phyloP scores from a whole-genome alignment of 2,329 filamentous ascomycete species.

The Fusarium sp. region DNA sequence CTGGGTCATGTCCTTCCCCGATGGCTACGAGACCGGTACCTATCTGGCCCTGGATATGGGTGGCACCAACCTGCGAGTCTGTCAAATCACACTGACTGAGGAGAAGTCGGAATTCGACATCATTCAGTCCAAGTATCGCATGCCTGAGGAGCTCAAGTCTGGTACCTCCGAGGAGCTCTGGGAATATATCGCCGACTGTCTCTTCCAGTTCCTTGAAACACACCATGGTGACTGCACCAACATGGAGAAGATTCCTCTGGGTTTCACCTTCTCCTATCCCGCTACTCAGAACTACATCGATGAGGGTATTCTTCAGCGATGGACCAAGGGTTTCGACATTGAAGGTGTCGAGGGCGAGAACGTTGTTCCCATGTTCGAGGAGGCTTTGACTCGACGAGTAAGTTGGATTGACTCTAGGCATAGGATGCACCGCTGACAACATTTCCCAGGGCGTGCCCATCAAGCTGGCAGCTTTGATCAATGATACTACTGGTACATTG shows the following conservation, averaged over 20 bases:
- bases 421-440: conserved; percentile 16
- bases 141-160: conserved; percentile 93
- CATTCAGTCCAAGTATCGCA: conserved; percentile 94
- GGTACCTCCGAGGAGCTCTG: conserved; percentile 87
- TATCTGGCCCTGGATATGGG: conserved; percentile 95
- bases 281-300: conserved; percentile 94
- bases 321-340: conserved; percentile 99
- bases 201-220: conserved; percentile 89
- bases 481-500: conserved; percentile 96
- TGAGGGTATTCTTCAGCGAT: conserved; percentile 90
- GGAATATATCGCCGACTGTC: conserved; percentile 94
- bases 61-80: conserved; percentile 94
- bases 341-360: conserved; percentile 90
- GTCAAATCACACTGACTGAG: conserved; percentile 89
- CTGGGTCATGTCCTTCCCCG: conserved; percentile 92
- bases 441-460: conserved; percentile 82
- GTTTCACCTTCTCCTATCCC: conserved; percentile 97
- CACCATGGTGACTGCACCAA: conserved; percentile 78
- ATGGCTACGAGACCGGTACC: conserved; percentile 87
- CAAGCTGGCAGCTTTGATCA: conserved; percentile 92
- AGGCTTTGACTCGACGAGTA: conserved; percentile 73
- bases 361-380: conserved; percentile 89
- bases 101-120: conserved; percentile 93
- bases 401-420: conserved; percentile 8
- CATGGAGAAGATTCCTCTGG: conserved; percentile 78